Percentiles rank a stretch among this genome's conserved stretches.
phyloP scores from a whole-genome alignment of 768 basidiomycete genomes.

The Panus rudis region DNA sequence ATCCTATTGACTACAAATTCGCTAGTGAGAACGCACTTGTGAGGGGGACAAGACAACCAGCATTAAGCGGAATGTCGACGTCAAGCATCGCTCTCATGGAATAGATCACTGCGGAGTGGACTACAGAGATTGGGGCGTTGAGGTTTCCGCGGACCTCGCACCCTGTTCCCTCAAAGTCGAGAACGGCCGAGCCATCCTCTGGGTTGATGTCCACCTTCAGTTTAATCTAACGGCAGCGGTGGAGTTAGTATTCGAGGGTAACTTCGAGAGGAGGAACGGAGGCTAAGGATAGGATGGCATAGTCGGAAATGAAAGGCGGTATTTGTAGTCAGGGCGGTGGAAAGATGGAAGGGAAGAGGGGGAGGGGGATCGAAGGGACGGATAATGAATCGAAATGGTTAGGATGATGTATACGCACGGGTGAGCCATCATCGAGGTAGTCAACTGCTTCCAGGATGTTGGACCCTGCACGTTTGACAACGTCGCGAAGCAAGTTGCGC shows the following conservation, averaged over 20 bases:
- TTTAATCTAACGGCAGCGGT: conserved; percentile 44
- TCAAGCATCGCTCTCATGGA: conserved; percentile 86
- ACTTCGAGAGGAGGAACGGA: too few relatives aligned
- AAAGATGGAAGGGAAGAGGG: too few relatives aligned
- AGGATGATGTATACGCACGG: conserved; percentile 38
- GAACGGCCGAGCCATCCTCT: conserved; percentile 63
- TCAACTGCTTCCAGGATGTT: conserved; percentile 67
- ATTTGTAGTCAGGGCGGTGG: too few relatives aligned
- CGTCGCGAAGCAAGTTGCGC: conserved; percentile 69
- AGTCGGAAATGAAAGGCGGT: too few relatives aligned
- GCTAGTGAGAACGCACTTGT: conserved; percentile 43
- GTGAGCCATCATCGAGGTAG: conserved; percentile 84
- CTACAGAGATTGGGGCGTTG: conserved; percentile 80
- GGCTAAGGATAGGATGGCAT: too few relatives aligned
- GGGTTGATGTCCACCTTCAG: conserved; percentile 75
- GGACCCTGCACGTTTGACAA: conserved; percentile 60
- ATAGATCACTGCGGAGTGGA: conserved; percentile 83
- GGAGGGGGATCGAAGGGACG: too few relatives aligned
- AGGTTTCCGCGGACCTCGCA: conserved; percentile 80
- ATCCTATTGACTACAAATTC: conserved; percentile 1
- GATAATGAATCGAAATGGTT: neutral
- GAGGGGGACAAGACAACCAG: conserved; percentile 85
- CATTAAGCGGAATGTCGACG: conserved; percentile 86
- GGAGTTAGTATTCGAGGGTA: neutral
- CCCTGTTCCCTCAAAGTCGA: conserved; percentile 84